phyloP scores from a whole-genome alignment of 768 basidiomycete genomes.

The Russula olivacea region DNA sequence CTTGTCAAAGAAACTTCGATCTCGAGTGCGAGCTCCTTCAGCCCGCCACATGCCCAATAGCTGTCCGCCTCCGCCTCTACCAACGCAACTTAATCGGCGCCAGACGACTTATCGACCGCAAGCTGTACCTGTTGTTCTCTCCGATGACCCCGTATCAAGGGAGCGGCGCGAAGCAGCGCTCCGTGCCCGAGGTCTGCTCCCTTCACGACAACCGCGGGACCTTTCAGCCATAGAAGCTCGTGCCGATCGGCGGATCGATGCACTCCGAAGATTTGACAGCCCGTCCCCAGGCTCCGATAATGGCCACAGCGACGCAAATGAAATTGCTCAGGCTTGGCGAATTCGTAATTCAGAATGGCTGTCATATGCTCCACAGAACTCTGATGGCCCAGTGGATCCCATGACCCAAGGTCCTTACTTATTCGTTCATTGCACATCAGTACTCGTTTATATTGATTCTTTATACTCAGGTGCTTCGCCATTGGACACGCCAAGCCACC shows the following conservation, averaged over 20 bases:
- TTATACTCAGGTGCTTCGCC: not conserved
- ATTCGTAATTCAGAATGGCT: not conserved
- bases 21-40: slow-evolving; percentile 1
- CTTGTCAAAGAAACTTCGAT: slow-evolving; percentile 10
- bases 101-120: not conserved
- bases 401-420: slow-evolving; percentile 10
- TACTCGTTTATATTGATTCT: not conserved
- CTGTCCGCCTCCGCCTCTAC: not conserved
- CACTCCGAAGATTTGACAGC: not conserved
- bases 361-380: not conserved
- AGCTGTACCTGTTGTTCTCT: slow-evolving; percentile 13
- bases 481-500: not conserved
- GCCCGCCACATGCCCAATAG: not conserved
- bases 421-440: not conserved
- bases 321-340: slow-evolving; percentile 20
- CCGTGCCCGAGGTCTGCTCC: slow-evolving; percentile 22
- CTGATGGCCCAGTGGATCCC: not conserved
- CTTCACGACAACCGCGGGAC: not conserved
- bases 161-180: slow-evolving; percentile 21
- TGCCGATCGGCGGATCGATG: slow-evolving; percentile 14
- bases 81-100: not conserved
- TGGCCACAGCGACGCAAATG: slow-evolving; percentile 12
- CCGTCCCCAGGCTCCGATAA: not conserved
- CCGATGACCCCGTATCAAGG: slow-evolving; percentile 13
- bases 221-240: slow-evolving; percentile 24